Base-by-base conservation (phyloP, 2,329 filamentous ascomycete genomes). In the Blastomyces parvus region DNA sequence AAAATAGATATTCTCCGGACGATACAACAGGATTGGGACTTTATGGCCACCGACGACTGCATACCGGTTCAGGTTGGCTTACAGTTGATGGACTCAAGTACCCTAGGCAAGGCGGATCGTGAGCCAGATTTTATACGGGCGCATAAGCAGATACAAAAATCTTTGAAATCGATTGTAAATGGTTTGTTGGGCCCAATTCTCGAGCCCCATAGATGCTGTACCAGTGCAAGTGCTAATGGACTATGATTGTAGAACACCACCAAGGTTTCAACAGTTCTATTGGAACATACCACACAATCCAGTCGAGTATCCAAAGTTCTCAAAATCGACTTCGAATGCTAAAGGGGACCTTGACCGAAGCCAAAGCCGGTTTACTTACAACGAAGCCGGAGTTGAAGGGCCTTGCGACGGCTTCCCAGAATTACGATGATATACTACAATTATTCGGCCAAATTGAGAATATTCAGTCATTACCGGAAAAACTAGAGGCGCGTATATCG, bases 241-340 rank as follows among this genome's bases (percentile, higher is more conserved):
- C 3, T 25, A 2, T 36, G 22, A 27, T 46, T 64, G 61, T 64
- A 82, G 93, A 99, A 78, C 93, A 99, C 73, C 93, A 99, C 73
- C 94, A 99, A 76, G 95, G 94, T 57, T 99, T 99, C 83, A 99
- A 97, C 78, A 96, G 91, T 76, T 97, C 93, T 60, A 97, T 99
- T 67, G 94, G 93, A 75, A 97, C 93, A 25, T 99, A 97, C 73
- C 95, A 99, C 80, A 97, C 96, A 77, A 99, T 99, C 66, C 94
- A 99, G 75, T 86, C 87, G 61, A 96, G 91, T 76, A 94, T 99
- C 67, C 89, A 93, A 70, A 82, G 85, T 60, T 96, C 91, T 19
- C 94, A 99, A 76, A 87, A 87, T 70, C 86, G 91, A 65, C 90
- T 99, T 62, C 86, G 93, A 64, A 81, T 82, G 14, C 80, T 99